Percentiles rank a stretch among this genome's conserved stretches.
Evolutionary conservation across 257 asterid genomes (phyloP).

Genomic region (Solanum chmielewskii): DNA sequence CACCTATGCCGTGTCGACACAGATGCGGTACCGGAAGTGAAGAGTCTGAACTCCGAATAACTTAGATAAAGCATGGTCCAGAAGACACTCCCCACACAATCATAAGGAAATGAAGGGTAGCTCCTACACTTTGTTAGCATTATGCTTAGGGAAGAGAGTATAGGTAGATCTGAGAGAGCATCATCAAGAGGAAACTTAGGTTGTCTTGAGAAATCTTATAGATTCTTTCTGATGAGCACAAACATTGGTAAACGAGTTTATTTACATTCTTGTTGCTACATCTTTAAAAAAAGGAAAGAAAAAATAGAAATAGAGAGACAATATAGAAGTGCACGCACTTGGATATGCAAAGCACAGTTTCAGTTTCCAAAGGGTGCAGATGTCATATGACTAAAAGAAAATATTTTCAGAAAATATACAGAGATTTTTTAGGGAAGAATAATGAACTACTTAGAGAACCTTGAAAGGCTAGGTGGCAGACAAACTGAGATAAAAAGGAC

Average conservation of each 20-base stretch:
- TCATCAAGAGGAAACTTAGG: neutral
- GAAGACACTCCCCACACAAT: neutral
- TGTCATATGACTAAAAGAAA: neutral
- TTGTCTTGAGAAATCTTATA: neutral
- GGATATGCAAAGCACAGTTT: neutral
- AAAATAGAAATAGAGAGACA: neutral
- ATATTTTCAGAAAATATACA: neutral
- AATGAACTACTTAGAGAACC: neutral
- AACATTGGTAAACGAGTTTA: neutral
- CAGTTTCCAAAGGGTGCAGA: neutral
- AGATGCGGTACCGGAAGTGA: neutral
- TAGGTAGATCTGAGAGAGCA: neutral
- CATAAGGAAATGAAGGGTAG: neutral
- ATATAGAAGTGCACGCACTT: neutral
- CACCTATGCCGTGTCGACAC: neutral
- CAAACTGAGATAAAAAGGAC: neutral
- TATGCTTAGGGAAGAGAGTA: neutral
- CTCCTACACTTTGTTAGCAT: neutral
- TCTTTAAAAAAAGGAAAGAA: neutral
- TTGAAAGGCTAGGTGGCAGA: neutral
- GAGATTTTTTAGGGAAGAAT: neutral
- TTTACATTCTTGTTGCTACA: neutral
- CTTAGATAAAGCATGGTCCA: neutral
- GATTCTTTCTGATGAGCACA: neutral
- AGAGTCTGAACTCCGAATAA: neutral